Base-by-base conservation (phyloP, 2,329 filamentous ascomycete genomes). In the Pyrenochaeta sp. region DNA sequence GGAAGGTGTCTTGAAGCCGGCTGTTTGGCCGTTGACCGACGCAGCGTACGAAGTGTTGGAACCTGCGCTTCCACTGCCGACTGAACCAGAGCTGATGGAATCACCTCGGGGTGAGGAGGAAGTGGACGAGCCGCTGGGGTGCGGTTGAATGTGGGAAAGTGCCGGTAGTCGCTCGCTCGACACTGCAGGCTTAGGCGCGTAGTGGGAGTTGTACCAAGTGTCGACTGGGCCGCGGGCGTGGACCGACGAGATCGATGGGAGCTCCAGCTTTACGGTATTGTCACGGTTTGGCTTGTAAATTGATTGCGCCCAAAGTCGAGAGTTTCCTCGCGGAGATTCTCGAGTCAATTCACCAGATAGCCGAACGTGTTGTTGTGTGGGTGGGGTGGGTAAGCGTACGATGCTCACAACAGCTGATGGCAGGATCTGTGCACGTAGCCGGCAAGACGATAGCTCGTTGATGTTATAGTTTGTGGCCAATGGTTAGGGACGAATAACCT, bases 241-340 rank as follows among this genome's bases (percentile, higher is more conserved):
- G 82, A 90, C 86, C 82, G 91, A 88, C 74, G 90, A 90, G 75
- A 92, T 90, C 81, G 90, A 90, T 81, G 91, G 90, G 78, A 93
- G 87, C 90, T 93, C 91, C 91, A 96, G 91, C 84, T 93, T 95
- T 89, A 86, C 91, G 90, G 87, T 89, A 80, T 86, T 81, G 74
- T 56, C 42, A 53, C 59, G 44, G 27, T 56, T 51, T 54, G 29
- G 61, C 51, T 43, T 41, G 43, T 45, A 50, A 17, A 21, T 40
- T 32, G 27, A 32, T 52, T 27, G 31, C 54, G 42, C 43, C 20
- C 15, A 35, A 39, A 35, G 20, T 54, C 51, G 49, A 61, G 48
- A 58, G 44, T 30, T 46, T 61, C 48, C 56, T 50, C 33, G 51
- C 45, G 45, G 55, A 55, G 47, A 43, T 54, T 49, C 55, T 56